Base-by-base conservation (phyloP, 1,284 basidiomycete genomes). In the Peniophora sp. region DNA sequence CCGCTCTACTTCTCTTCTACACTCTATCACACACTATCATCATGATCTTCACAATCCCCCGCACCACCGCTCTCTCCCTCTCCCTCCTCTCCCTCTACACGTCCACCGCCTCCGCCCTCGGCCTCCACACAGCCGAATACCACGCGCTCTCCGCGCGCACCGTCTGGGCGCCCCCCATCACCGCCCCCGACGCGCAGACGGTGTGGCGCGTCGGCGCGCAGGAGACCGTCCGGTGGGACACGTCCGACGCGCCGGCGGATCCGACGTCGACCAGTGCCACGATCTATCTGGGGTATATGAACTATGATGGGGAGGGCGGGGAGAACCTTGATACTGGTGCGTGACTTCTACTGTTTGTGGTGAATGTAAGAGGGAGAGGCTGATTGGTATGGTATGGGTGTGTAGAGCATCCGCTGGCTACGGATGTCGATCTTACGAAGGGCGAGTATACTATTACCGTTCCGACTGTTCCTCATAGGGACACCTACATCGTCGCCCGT, bases 321-420 rank as follows among this genome's bases (percentile, higher is more conserved):
- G 68, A 71, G 52, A 67, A 71, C 53, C 64, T 71, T 3, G 60
- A 70, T 52, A 50, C 63, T 18, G 57, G 71, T 71, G 51, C 14
- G 51, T 41, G 27, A 12, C 27, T 32, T 32, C 27, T 32, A 6
- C n/a, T n/a, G n/a, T n/a, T n/a, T n/a, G n/a, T n/a, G n/a, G n/a
- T n/a, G n/a, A n/a, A n/a, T n/a, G n/a, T n/a, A n/a, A n/a, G n/a
- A n/a, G n/a, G n/a, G n/a, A 32, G 27, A 32, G 12, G 27, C 27
- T 32, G 6, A 32, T 12, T 32, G 27, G n/a, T n/a, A n/a, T n/a
- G n/a, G n/a, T n/a, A n/a, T 32, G 27, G 12, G 27, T 32, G 6
- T 32, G 27, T 32, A 77, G 76, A 60, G 2, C 47, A 67, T 49
- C 75, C 75, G 11, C 60, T 78, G 47, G 75, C 70, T n/a, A 45